Percentiles rank a stretch among this genome's conserved stretches.
Conservation (phyloP, 306 rosid genomes). For the Citrullus mucosospermus region DNA sequence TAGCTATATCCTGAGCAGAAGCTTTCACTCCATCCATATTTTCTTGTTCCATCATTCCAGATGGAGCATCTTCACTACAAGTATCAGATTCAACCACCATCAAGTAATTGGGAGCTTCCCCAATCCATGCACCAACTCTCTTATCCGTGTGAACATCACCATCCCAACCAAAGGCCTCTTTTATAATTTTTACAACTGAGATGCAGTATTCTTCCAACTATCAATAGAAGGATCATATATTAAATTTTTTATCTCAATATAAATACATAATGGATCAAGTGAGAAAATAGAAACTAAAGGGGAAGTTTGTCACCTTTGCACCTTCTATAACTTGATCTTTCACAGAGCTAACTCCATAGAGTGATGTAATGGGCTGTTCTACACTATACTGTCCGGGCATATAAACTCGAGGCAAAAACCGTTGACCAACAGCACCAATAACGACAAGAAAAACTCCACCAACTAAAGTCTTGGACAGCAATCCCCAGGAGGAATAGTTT, state of each 20-base stretch:
- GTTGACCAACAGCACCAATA: constrained; percentile 47
- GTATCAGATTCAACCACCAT: constrained; percentile 18
- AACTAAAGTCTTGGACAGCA: constrained; percentile 43
- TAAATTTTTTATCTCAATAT: neutral
- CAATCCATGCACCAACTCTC: constrained; percentile 60
- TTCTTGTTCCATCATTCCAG: constrained; percentile 22
- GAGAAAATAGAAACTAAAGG: neutral
- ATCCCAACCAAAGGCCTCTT: constrained; percentile 55
- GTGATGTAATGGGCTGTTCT: constrained; percentile 34
- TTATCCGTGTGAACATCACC: constrained; percentile 44
- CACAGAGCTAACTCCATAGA: constrained; percentile 26
- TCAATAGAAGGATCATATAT: constrained; percentile 18
- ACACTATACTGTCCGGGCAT: constrained; percentile 26
- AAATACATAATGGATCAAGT: neutral
- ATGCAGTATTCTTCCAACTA: constrained; percentile 58
- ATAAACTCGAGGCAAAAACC: constrained; percentile 29
- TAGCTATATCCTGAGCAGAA: constrained; percentile 66
- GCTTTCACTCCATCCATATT: constrained; percentile 29
- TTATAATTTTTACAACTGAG: constrained; percentile 45
- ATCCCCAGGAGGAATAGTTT: constrained; percentile 29
- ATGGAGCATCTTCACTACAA: constrained; percentile 25
- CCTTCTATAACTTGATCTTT: constrained; percentile 27
- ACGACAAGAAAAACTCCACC: constrained; percentile 64
- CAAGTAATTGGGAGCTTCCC: constrained; percentile 63
- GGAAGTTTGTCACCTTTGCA: constrained; percentile 28